These are phyloP conservation scores for Botrytis cinerea DNA, from an alignment of 2,329 filamentous ascomycete species.

Conservation along the genomic window DNA sequence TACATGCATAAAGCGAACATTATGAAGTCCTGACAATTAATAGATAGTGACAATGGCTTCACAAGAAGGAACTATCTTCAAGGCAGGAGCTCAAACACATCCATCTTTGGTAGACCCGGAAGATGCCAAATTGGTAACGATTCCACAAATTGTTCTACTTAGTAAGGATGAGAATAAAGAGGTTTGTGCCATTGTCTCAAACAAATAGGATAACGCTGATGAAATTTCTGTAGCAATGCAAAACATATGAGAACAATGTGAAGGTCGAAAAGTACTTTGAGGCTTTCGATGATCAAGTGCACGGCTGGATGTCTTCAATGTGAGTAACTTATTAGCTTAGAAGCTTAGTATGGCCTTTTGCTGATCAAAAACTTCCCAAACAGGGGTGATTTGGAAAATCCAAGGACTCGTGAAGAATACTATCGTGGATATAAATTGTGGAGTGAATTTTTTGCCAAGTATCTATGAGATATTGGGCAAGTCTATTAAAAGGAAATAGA, in stretches of 20 bases:
- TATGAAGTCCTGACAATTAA: not conserved
- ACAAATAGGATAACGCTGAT: conserved; percentile 48
- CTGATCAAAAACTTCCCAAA: not conserved
- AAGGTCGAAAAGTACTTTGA: conserved; percentile 58
- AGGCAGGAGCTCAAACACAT: conserved; percentile 53
- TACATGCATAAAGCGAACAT: no score
- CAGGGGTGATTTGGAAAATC: conserved; percentile 13
- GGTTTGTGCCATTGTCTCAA: conserved; percentile 33
- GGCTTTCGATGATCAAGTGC: conserved; percentile 66
- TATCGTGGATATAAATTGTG: conserved; percentile 24
- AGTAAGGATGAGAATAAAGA: conserved; percentile 60
- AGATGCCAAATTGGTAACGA: conserved; percentile 59
- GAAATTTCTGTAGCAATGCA: conserved; percentile 41
- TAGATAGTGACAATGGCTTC: conserved; percentile 56
- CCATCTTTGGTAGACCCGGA: conserved; percentile 63
- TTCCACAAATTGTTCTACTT: conserved; percentile 63
- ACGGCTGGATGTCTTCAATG: conserved; percentile 74
- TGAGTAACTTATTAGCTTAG: conserved; percentile 29
- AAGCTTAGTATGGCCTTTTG: not conserved
- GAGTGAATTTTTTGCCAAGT: conserved; percentile 8
- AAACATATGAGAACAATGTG: conserved; percentile 44
- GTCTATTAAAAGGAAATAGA: not conserved
- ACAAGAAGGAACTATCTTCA: conserved; percentile 56
- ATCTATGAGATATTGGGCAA: not conserved
- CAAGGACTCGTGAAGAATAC: conserved; percentile 19